Percentiles rank a stretch among this genome's conserved stretches.
Conservation (phyloP, 768 basidiomycete genomes). For the Baorangia bicolor region DNA sequence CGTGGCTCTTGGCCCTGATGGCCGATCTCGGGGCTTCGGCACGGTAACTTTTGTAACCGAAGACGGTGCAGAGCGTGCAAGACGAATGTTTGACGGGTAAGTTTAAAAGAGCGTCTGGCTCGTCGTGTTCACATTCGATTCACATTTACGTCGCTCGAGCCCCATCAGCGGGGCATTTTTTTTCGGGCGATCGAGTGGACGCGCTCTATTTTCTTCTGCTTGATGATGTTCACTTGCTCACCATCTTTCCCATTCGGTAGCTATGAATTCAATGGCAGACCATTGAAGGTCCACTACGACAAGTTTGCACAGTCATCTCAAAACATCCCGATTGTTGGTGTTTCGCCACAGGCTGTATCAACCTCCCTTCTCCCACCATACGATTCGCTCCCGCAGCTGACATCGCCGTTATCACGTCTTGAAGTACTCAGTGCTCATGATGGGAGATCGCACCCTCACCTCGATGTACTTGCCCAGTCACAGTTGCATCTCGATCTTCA, state of each 20-base stretch:
- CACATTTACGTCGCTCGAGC: background rate
- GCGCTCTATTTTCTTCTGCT: background rate
- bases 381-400: conserved; percentile 24
- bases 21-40: conserved; percentile 89
- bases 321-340: conserved; percentile 24
- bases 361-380: conserved; percentile 17
- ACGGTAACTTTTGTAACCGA: conserved; percentile 86
- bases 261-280: conserved; percentile 84
- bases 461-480: conserved; percentile 25
- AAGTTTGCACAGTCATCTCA: conserved; percentile 56
- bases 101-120: conserved; percentile 28
- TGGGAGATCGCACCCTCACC: conserved; percentile 16
- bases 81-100: conserved; percentile 89
- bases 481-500: conserved; percentile 26
- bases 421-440: conserved; percentile 28
- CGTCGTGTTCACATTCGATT: background rate
- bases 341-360: conserved; percentile 17
- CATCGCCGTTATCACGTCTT: conserved; percentile 22
- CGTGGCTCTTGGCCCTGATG: conserved; percentile 84
- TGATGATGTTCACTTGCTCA: conserved; percentile 7
- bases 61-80: conserved; percentile 79
- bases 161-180: background rate
- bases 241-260: conserved; percentile 38
- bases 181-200: background rate
- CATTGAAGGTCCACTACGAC: conserved; percentile 90